Base-by-base conservation (phyloP, 140 eudicot genomes). In the Oenanthe javanica region DNA sequence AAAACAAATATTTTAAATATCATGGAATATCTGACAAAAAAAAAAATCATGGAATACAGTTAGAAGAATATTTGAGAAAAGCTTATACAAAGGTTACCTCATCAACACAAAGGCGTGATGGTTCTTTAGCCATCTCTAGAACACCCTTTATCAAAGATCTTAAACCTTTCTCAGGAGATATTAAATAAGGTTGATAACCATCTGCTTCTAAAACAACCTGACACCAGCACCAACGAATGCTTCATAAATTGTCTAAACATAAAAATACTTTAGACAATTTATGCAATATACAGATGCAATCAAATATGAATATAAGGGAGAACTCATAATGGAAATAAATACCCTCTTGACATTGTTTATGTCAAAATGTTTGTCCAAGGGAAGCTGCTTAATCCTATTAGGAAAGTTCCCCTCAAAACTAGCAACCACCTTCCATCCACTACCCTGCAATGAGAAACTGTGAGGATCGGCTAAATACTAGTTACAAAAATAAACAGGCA, bases 161-260 rank as follows among this genome's bases (percentile, higher is more conserved):
- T 74, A 96, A 89, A 23, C 99, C 99, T 84, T 96, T 96, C 83
- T 96, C 99, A 71, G 99, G 99, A 84, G 99, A 96, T 69, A 96
- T 93, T 74, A 96, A 97, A 84, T 96, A 96, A 73, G 98, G 99
- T 77, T 96, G 99, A 86, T 96, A 96, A 78, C 99, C 98, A 85
- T 93, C 99, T 78, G 99, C 99, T 85, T 96, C 99, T 19, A 96
- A 93, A 82, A 96, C 99, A 82, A 96, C 91, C 99, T 96, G 91
- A 78, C 14, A 77, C 80, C 55, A 86, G 83, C 36, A 70, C 45
- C 80, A 82, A 79, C 21, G 57, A 70, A 67, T 73, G 85, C 79
- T 73, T 72, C 64, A 47, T 63, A 47, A 18, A 77, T 75, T 40
- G 16, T n/a, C 38, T 14, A 63, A 25, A 63, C 5, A 70, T 18